A percentile compares a stretch with the other conserved stretches of the same genome.
Evolutionary conservation across 768 basidiomycete species (phyloP).

Genomic region (Boletus reticulatus): DNA sequence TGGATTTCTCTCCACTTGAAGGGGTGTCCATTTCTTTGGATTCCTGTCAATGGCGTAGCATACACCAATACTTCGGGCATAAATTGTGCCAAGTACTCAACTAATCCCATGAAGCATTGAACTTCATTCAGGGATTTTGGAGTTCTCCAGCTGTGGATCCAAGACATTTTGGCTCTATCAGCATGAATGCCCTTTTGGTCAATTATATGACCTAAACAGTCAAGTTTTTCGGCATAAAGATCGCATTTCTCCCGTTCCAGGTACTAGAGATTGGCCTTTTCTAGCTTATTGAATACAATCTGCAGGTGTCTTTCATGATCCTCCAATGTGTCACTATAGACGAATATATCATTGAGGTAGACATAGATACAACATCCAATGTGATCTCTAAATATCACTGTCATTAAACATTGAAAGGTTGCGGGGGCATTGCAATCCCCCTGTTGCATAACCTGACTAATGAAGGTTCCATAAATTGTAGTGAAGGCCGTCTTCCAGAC

Average conservation of each 20-base stretch:
- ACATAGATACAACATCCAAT: neutral
- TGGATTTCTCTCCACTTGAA: neutral
- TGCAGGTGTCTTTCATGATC: neutral
- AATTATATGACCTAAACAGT: neutral
- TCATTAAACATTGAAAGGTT: too few relatives aligned
- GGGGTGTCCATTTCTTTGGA: neutral
- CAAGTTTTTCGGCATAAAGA: neutral
- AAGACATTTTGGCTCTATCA: too few relatives aligned
- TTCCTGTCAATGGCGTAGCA: too few relatives aligned
- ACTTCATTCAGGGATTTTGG: neutral
- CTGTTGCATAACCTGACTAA: too few relatives aligned
- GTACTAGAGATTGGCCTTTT: neutral
- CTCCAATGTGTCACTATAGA: too few relatives aligned
- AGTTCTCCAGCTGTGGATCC: neutral
- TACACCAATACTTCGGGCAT: too few relatives aligned
- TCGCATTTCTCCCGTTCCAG: neutral
- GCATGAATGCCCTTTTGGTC: neutral
- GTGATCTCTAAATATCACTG: neutral
- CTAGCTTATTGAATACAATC: accelerated
- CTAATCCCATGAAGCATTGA: neutral
- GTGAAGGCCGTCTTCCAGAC: neutral
- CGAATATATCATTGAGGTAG: too few relatives aligned
- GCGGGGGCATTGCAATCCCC: too few relatives aligned
- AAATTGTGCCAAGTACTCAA: too few relatives aligned
- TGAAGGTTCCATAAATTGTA: neutral